These are phyloP conservation scores for Leccinum disarticulatum DNA, from an alignment of 768 basidiomycete species.

Conservation along the genomic window DNA sequence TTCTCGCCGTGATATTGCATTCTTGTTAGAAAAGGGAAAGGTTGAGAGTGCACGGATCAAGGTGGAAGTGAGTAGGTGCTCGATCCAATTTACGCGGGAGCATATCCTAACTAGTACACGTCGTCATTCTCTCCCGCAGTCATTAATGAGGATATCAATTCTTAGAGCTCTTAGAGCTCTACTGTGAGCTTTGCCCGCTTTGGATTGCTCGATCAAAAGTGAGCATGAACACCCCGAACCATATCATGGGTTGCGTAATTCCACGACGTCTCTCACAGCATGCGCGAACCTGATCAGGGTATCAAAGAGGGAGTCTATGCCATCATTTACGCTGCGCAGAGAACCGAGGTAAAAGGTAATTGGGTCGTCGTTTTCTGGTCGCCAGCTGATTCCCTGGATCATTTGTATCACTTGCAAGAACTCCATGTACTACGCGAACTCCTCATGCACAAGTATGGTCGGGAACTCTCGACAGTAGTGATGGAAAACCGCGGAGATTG, in stretches of 20 bases:
- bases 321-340: constrained; percentile 87
- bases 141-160: constrained; percentile 85
- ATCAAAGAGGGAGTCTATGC: constrained; percentile 84
- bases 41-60: constrained; percentile 83
- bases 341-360: constrained; percentile 86
- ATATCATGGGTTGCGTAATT: constrained; percentile 7
- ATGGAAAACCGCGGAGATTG: constrained; percentile 82
- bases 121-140: constrained; percentile 39
- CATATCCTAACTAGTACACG: constrained; percentile 18
- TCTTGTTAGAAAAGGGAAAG: constrained; percentile 75
- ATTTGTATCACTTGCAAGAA: constrained; percentile 45
- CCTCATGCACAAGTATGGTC: constrained; percentile 94
- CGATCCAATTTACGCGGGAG: constrained; percentile 4
- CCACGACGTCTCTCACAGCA: constrained; percentile 39
- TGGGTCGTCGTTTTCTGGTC: neutral
- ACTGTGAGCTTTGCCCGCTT: constrained; percentile 92
- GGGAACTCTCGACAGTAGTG: constrained; percentile 82
- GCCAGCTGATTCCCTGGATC: constrained; percentile 2
- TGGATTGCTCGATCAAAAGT: constrained; percentile 88
- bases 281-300: constrained; percentile 84
- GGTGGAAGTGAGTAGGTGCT: constrained; percentile 72
- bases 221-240: constrained; percentile 26
- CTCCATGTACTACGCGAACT: constrained; percentile 89
- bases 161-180: constrained; percentile 89
- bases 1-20: constrained; percentile 77